phyloP scores from a whole-genome alignment of 805 yeast species.

The Scheffersomyces amazonensis region DNA sequence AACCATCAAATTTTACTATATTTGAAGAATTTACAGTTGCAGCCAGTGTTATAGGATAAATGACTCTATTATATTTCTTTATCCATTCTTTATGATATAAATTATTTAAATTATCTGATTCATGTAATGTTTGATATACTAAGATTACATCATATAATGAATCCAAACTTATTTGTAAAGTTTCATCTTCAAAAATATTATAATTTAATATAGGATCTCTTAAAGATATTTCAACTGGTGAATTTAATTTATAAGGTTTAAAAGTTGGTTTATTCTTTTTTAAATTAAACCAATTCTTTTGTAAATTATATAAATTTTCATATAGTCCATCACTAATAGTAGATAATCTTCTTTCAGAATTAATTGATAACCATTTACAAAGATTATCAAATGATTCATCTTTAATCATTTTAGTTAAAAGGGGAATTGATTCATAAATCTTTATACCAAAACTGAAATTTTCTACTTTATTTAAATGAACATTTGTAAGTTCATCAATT shows the following conservation, averaged over 20 bases:
- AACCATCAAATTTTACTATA: slow-evolving; percentile 17
- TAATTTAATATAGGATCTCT: slow-evolving; percentile 54
- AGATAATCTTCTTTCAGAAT: slow-evolving; percentile 57
- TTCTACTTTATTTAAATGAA: slow-evolving; percentile 68
- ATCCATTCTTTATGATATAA: slow-evolving; percentile 71
- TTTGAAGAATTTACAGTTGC: slow-evolving; percentile 10
- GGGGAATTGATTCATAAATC: slow-evolving; percentile 74
- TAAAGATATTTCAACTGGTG: slow-evolving; percentile 79
- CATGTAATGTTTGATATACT: slow-evolving; percentile 74
- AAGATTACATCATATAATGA: slow-evolving; percentile 80
- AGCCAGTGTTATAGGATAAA: slow-evolving; percentile 60
- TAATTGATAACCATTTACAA: slow-evolving; percentile 60
- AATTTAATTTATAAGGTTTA: slow-evolving; percentile 66
- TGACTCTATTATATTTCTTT: slow-evolving; percentile 64
- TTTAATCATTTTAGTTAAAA: slow-evolving; percentile 65
- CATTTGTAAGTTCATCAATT: slow-evolving; percentile 67
- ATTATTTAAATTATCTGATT: slow-evolving; percentile 54
- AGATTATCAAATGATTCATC: slow-evolving; percentile 69
- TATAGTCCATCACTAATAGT: slow-evolving; percentile 57
- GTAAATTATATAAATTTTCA: slow-evolving; percentile 53
- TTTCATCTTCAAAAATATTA: slow-evolving; percentile 45
- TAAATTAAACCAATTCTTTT: slow-evolving; percentile 55
- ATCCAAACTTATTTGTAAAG: slow-evolving; percentile 50
- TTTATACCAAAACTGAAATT: slow-evolving; percentile 72
- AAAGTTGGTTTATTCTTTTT: slow-evolving; percentile 41